Percentiles rank a stretch among this genome's conserved stretches.
These are phyloP conservation scores for Phytophthora constricta DNA, from an alignment of 352 stramenopile species.

Conservation along the genomic window DNA sequence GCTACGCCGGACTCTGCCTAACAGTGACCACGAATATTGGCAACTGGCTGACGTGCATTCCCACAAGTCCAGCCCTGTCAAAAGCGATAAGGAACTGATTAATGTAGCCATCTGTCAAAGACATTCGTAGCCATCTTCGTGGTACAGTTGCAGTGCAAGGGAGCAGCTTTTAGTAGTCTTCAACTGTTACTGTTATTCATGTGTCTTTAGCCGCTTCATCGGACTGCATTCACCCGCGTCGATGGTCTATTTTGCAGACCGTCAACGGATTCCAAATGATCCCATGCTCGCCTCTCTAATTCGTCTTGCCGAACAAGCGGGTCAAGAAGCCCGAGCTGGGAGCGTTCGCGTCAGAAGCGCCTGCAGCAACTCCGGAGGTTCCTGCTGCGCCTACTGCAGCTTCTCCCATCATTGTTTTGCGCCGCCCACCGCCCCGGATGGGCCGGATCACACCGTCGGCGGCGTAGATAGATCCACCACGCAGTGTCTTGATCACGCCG, in stretches of 20 bases:
- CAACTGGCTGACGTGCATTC: neutral
- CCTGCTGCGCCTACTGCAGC: slow-evolving; percentile 20
- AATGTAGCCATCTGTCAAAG: neutral
- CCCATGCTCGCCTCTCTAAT: no score
- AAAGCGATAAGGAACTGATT: neutral
- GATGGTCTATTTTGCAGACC: neutral
- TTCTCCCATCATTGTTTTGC: slow-evolving; percentile 55
- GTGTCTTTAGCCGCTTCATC: no score
- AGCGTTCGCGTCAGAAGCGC: slow-evolving; percentile 15
- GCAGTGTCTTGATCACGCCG: slow-evolving; percentile 69
- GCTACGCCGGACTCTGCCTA: neutral
- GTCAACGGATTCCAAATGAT: no score
- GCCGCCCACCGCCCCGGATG: slow-evolving; percentile 73
- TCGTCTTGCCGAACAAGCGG: slow-evolving; percentile 60
- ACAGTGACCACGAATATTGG: neutral
- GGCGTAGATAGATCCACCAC: slow-evolving; percentile 69
- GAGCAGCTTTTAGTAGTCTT: no score
- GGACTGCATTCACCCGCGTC: neutral
- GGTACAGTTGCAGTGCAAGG: neutral
- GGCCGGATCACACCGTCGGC: slow-evolving; percentile 73
- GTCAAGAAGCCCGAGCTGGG: slow-evolving; percentile 55
- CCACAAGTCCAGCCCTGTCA: slow-evolving; percentile 4
- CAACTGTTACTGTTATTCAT: no score
- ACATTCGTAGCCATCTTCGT: neutral
- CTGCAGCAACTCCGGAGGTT: slow-evolving; percentile 5